Evolutionary conservation across 768 basidiomycete genomes (phyloP).

Genomic region (Lenzites betulinus): DNA sequence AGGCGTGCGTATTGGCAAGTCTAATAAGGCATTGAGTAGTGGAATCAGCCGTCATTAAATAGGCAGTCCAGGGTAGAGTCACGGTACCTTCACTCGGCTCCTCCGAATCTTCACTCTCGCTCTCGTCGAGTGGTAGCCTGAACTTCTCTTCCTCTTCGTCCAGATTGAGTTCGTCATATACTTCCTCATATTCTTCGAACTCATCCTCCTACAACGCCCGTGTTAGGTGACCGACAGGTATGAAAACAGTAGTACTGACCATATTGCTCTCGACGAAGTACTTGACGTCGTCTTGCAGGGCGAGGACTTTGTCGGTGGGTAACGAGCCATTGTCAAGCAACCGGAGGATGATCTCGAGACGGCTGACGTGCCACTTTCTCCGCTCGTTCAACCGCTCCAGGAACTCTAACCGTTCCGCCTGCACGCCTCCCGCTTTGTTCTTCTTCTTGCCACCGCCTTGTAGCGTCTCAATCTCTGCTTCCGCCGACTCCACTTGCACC

Average conservation of each 20-base stretch:
- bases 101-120: constrained; percentile 78
- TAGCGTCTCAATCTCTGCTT: constrained; percentile 90
- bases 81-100: constrained; percentile 67
- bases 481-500: constrained; percentile 90
- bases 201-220: constrained; percentile 77
- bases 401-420: constrained; percentile 75
- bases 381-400: constrained; percentile 91
- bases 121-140: constrained; percentile 69
- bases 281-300: constrained; percentile 89
- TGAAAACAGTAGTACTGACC: constrained; percentile 51
- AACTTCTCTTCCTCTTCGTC: constrained; percentile 97
- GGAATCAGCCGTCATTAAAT: not conserved
- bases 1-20: constrained; percentile 64
- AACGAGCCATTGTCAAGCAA: constrained; percentile 93
- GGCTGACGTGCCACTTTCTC: constrained; percentile 91
- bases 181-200: constrained; percentile 95
- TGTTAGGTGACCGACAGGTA: not conserved
- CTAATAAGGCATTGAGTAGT: constrained; percentile 34
- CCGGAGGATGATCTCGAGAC: constrained; percentile 91
- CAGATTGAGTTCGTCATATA: constrained; percentile 97
- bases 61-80: not conserved
- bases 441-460: constrained; percentile 82
- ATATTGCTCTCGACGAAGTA: constrained; percentile 97
- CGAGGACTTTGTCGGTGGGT: constrained; percentile 74
- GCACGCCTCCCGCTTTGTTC: constrained; percentile 65